Conservation (phyloP, 23 red algal species). For the Agarophyton chilense region DNA sequence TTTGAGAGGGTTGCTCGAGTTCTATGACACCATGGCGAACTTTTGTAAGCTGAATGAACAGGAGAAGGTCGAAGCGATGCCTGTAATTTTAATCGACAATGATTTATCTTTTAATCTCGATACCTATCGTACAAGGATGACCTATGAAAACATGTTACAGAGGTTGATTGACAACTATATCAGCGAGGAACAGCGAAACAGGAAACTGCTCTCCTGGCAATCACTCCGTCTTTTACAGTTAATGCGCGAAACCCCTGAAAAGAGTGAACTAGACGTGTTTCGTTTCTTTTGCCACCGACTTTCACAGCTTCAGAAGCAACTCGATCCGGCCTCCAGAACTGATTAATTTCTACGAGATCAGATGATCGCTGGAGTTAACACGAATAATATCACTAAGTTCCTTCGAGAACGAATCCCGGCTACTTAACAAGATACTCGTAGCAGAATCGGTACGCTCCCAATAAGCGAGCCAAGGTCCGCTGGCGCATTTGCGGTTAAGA, state of each 20-base stretch:
- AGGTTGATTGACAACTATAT: conserved; percentile 10
- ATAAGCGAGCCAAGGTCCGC: conserved; percentile 8
- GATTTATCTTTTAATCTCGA: neutral
- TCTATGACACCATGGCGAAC: neutral
- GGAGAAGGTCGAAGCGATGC: conserved; percentile 24
- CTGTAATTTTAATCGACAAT: conserved; percentile 19
- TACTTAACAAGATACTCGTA: neutral
- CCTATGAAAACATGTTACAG: conserved; percentile 17
- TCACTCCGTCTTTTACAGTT: conserved; percentile 3
- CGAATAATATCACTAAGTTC: neutral
- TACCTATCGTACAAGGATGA: neutral
- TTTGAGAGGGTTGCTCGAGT: neutral
- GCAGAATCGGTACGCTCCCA: conserved; percentile 7
- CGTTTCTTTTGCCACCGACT: neutral
- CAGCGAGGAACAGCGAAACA: conserved; percentile 29
- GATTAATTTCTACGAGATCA: conserved; percentile 9
- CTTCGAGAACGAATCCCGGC: neutral
- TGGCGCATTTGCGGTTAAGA: neutral
- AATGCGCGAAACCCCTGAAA: conserved; percentile 1
- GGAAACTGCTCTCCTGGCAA: conserved; percentile 9
- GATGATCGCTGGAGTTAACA: neutral
- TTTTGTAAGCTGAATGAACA: neutral
- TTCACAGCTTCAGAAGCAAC: conserved; percentile 4
- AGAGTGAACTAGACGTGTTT: conserved; percentile 36
- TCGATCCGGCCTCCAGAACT: conserved; percentile 23